Conservation (phyloP, 768 basidiomycete species). For the Tricholoma hemisulphureum region DNA sequence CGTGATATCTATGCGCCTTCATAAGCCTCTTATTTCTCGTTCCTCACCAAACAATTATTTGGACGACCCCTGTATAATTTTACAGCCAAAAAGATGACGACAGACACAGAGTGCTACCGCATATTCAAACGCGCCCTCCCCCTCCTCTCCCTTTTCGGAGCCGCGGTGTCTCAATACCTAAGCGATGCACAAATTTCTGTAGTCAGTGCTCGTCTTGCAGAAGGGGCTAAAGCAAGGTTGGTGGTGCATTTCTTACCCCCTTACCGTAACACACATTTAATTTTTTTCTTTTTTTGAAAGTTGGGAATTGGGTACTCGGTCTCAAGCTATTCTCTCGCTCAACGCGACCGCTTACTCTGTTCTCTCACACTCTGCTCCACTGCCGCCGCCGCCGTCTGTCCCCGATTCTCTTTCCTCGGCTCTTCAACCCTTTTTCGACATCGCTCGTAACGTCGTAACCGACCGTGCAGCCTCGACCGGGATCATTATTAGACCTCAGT, state of each 20-base stretch:
- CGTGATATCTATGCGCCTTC: too few species aligned
- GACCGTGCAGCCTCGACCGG: constrained; percentile 44
- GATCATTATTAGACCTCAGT: constrained; percentile 49
- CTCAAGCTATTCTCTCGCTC: constrained; percentile 48
- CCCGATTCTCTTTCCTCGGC: constrained; percentile 31
- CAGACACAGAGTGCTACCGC: not conserved
- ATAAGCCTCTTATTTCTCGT: not conserved
- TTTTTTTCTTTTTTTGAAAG: constrained; percentile 31
- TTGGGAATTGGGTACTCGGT: constrained; percentile 57
- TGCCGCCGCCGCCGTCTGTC: constrained; percentile 39
- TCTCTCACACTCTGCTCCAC: constrained; percentile 27
- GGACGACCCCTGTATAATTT: not conserved
- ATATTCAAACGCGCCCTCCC: not conserved
- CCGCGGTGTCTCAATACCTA: constrained; percentile 25
- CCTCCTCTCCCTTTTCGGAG: not conserved
- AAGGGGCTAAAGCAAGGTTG: constrained; percentile 39
- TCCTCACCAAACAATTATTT: not conserved
- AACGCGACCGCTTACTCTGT: constrained; percentile 47
- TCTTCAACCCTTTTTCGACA: constrained; percentile 55
- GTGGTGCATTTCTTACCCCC: constrained; percentile 1
- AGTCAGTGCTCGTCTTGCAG: constrained; percentile 36
- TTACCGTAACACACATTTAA: not conserved
- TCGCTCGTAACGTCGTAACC: constrained; percentile 49
- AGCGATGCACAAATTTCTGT: constrained; percentile 32
- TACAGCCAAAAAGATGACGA: not conserved